Evolutionary conservation across 441 rosid species (phyloP), one percentile per base, ranked within the genome.

Genomic region (Geranium incanum): DNA sequence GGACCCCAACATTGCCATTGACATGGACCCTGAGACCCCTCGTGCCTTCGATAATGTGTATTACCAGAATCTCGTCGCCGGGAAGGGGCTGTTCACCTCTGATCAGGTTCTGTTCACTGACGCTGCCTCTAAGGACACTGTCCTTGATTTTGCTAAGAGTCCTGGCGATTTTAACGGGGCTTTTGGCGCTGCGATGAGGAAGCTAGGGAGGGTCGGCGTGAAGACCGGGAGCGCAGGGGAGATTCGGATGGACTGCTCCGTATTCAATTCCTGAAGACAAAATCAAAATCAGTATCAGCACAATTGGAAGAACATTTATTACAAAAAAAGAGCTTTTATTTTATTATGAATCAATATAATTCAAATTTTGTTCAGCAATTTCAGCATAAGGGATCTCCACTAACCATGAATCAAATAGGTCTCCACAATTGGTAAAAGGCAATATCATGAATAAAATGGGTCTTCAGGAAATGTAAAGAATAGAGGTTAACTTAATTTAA

Each of bases 21-120:
- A 78, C 74, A 78, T 89, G 79, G 98, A 93, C 57, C 86, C 77
- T 7, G 79, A 6, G 39, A 86, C 93, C 6, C 84, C 88, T 0
- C 43, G 0, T 37, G 71, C 0, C 0, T 93, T 91, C 37, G 97
- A 91, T 83, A 93, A 89, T 70, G 52, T 23, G 9, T 93, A 87
- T 66, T 93, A 72, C 80, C 84, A 89, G 74, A 87, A 91, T 73
- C 80, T 93, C 8, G 92, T 88, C 39, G 74, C 72, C 11, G 80
- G 89, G 13, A 91, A 83, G 70, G 98, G 98, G n/a, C 15, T 91
- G 77, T 78, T 93, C 57, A 77, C 92, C 1, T 87, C 98, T 0
- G 97, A 93, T 66, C 74, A 89, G 69, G 85, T 82, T 50, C 78
- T 91, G n/a, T 88, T 86, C 41, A 79, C 73, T n/a, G 83, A 87